phyloP scores from a whole-genome alignment of 495 filamentous ascomycete genomes.

The Aspergillus egyptiacus region DNA sequence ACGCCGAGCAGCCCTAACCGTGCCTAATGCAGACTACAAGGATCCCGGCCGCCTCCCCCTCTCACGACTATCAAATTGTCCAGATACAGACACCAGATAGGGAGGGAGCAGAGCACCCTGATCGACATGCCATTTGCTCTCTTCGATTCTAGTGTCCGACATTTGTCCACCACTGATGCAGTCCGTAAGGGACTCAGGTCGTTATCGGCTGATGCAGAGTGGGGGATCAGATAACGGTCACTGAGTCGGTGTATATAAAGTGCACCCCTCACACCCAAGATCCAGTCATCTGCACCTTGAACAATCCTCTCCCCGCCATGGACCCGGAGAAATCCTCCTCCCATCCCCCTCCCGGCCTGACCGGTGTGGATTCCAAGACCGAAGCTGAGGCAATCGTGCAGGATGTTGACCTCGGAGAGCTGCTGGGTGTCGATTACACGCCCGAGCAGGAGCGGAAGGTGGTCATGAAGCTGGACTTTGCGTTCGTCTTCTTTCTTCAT shows the following conservation, averaged over 20 bases:
- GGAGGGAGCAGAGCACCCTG: not conserved
- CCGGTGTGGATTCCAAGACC: not conserved
- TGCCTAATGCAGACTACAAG: constrained; percentile 1
- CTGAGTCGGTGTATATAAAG: too few species aligned
- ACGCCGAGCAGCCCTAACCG: constrained; percentile 1
- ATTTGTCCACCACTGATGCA: not conserved
- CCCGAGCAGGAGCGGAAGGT: constrained; percentile 29
- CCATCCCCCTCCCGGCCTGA: not conserved
- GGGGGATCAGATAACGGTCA: constrained; percentile 9
- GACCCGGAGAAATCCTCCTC: constrained; percentile 6
- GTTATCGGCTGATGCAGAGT: not conserved
- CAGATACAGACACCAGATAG: not conserved
- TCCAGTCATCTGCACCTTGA: not conserved
- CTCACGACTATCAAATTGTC: not conserved
- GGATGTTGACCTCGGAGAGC: constrained; percentile 33
- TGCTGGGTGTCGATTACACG: constrained; percentile 27
- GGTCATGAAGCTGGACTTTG: constrained; percentile 30
- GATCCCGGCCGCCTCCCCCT: not conserved
- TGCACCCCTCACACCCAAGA: not conserved
- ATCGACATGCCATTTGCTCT: not conserved
- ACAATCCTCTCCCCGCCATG: constrained; percentile 5
- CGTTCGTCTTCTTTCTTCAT: constrained; percentile 15
- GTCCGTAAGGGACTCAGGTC: not conserved
- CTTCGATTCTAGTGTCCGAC: not conserved
- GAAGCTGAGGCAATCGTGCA: constrained; percentile 12